Base-by-base conservation (phyloP, 768 basidiomycete genomes). In the Lyophyllum atratum region DNA sequence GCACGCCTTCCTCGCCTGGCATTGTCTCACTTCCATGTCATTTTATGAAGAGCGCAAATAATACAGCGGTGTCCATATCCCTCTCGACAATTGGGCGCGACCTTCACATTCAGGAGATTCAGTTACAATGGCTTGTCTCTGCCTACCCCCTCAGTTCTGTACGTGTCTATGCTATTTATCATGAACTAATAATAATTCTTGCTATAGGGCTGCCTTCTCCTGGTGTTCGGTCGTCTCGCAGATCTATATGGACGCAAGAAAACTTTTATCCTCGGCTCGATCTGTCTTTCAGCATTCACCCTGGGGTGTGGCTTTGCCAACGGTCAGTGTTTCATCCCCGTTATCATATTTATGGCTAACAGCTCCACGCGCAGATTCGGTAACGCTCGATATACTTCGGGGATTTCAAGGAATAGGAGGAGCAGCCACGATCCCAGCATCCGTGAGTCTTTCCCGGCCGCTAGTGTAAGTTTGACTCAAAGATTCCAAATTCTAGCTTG, bases 321-420 rank as follows among this genome's bases (percentile, higher is more conserved):
- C n/a, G 75, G 84, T 82, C 64, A 59, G 56, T 49, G 9, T 31
- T 24, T 4, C 28, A 19, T 19, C 6, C 5, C 14, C 37, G 11
- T 28, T 6, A 7, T 12, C 11, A 4, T 5, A 8, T n/a, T 2
- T 15, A n/a, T 10, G 8, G 21, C 25, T 37, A 31, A 39, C 22
- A 40, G 31, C 42, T 49, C n/a, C 17, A 26, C 24, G n/a, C 29
- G 24, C 46, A 88, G 87, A 83, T 62, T 76, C 80, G 8, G 69
- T 87, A 8, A 80, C 82, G 0, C 72, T 97, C 33, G 82, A 86
- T 59, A 70, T 95, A 15, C 76, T 94, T 15, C 80, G 95, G 56
- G 95, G 82, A 0, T 68, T 93, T 17, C 89, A 93, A 60, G 94
- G 94, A 2, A 73, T 89, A n/a, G 94, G 92, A 1, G 81, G 81